Evolutionary conservation across 2,329 filamentous ascomycete species (phyloP).

Genomic region (Iodosphaeria phyllophila): DNA sequence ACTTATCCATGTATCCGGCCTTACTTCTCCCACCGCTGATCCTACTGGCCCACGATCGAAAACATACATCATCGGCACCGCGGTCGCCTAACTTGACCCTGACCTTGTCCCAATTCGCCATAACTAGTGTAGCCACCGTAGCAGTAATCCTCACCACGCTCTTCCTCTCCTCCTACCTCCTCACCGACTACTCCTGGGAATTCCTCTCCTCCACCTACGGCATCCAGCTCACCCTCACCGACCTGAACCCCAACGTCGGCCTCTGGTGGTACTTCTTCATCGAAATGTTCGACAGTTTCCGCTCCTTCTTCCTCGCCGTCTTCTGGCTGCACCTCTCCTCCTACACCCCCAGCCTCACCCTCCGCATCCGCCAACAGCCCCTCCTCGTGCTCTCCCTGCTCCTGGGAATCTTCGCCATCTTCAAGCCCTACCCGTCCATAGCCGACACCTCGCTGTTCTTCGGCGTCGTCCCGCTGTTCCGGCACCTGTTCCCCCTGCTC

Average conservation of each 20-base stretch:
- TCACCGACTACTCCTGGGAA: slow-evolving; percentile 74
- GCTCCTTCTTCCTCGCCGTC: slow-evolving; percentile 89
- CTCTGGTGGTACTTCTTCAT: slow-evolving; percentile 99
- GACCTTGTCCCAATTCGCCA: slow-evolving; percentile 31
- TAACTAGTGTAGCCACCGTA: slow-evolving; percentile 33
- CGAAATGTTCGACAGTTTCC: slow-evolving; percentile 97
- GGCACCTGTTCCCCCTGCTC: slow-evolving; percentile 87
- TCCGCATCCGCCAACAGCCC: slow-evolving; percentile 70
- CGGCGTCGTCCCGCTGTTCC: slow-evolving; percentile 63
- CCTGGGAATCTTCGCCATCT: slow-evolving; percentile 78
- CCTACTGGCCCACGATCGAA: slow-evolving; percentile 61
- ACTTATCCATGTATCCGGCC: slow-evolving; percentile 80
- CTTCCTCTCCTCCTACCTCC: slow-evolving; percentile 50
- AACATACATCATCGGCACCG: slow-evolving; percentile 15
- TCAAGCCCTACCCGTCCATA: slow-evolving; percentile 92
- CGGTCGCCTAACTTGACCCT: too few relatives aligned
- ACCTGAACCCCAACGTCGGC: slow-evolving; percentile 86
- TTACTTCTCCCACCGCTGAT: slow-evolving; percentile 70
- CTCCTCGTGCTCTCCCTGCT: slow-evolving; percentile 72
- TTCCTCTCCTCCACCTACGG: slow-evolving; percentile 84
- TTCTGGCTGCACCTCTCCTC: slow-evolving; percentile 92
- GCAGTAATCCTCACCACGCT: slow-evolving; percentile 37
- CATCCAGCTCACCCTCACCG: slow-evolving; percentile 75
- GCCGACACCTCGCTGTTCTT: slow-evolving; percentile 79
- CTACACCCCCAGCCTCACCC: slow-evolving; percentile 72